Conservation (phyloP, 257 asterid genomes). For the Forsythia viridissima region DNA sequence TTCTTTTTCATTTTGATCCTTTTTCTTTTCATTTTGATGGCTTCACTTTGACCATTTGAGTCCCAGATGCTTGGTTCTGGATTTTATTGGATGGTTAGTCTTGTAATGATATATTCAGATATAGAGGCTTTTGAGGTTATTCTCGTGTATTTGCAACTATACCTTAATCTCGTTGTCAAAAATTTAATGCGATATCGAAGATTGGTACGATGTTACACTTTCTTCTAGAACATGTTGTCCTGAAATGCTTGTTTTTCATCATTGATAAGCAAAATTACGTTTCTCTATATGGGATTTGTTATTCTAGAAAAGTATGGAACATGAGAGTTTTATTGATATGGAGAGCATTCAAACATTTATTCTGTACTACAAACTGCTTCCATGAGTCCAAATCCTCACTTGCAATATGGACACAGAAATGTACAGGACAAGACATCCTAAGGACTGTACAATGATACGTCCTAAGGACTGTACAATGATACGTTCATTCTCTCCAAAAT, state of each 20-base stretch:
- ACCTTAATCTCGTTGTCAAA: conserved; percentile 21
- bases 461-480: too few relatives aligned
- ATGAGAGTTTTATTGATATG: neutral
- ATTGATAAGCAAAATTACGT: too few relatives aligned
- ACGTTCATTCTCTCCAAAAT: too few relatives aligned
- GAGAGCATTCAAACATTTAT: neutral
- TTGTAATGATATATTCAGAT: conserved; percentile 13
- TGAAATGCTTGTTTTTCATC: too few relatives aligned
- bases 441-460: too few relatives aligned
- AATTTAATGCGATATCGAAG: neutral
- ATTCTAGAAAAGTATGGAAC: neutral
- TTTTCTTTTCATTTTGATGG: neutral
- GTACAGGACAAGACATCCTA: neutral
- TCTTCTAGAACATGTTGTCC: too few relatives aligned
- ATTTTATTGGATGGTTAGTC: conserved; percentile 15
- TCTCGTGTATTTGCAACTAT: neutral
- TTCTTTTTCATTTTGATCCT: neutral
- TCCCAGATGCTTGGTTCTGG: neutral
- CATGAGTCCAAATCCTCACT: too few relatives aligned
- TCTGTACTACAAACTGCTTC: neutral
- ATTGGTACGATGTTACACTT: too few relatives aligned
- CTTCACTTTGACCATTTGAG: neutral
- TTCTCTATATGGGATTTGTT: neutral
- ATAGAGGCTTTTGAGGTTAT: conserved; percentile 25
- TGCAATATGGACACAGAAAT: neutral